phyloP scores from a whole-genome alignment of 129 eudicot species.

The Flaveria linearis region DNA sequence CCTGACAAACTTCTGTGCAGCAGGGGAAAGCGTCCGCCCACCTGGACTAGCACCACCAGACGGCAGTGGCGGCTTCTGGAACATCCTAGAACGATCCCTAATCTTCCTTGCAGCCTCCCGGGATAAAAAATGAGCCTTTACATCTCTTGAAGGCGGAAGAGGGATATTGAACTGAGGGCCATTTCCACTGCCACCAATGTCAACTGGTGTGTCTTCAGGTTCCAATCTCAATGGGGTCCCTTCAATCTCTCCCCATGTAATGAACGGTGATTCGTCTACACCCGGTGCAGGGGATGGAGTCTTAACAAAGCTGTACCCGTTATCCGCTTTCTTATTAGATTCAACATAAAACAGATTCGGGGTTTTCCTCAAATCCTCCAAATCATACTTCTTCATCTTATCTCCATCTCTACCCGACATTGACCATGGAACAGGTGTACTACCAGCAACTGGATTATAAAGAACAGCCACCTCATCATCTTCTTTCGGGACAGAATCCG shows the following conservation, averaged over 20 bases:
- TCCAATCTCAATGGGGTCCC: constrained; percentile 92
- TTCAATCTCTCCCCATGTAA: constrained; percentile 97
- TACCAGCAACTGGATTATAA: constrained; percentile 69
- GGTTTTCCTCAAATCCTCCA: constrained; percentile 82
- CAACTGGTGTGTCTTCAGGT: constrained; percentile 88
- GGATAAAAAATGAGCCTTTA: constrained; percentile 89
- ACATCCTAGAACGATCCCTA: constrained; percentile 83
- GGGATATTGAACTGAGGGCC: constrained; percentile 94
- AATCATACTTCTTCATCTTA: constrained; percentile 73
- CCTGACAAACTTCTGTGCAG: constrained; percentile 90
- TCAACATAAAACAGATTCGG: constrained; percentile 77
- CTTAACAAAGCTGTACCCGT: constrained; percentile 78
- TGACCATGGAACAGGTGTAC: constrained; percentile 57
- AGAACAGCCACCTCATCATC: constrained; percentile 67
- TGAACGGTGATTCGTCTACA: constrained; percentile 82
- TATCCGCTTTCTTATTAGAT: constrained; percentile 72
- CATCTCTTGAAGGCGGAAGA: constrained; percentile 78
- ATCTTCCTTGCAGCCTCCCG: constrained; percentile 89
- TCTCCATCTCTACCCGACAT: constrained; percentile 62
- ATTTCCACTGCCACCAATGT: constrained; percentile 85
- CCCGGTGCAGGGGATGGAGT: constrained; percentile 99
- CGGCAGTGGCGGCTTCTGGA: constrained; percentile 82
- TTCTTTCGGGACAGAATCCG: constrained; percentile 51
- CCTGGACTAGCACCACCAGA: constrained; percentile 93
- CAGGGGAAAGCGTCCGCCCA: constrained; percentile 72